Conservation (phyloP, 345 rosid genomes). For the Noccaea bulbosa region DNA sequence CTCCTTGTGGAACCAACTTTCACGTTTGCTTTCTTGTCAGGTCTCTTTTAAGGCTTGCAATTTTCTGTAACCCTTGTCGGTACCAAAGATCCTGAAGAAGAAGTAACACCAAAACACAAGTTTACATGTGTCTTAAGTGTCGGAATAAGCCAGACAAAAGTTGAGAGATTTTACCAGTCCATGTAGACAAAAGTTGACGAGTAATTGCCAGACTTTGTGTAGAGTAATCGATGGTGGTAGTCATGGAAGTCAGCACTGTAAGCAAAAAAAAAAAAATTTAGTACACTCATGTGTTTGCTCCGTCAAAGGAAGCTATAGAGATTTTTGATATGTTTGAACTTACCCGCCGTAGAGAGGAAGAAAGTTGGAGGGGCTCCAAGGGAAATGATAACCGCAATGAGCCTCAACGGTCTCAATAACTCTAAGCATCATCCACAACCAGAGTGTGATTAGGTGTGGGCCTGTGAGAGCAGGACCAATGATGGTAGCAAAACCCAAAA, state of each 20-base stretch:
- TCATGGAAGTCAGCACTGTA: constrained; percentile 98
- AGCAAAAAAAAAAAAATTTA: background rate
- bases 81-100: constrained; percentile 85
- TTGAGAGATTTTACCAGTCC: constrained; percentile 77
- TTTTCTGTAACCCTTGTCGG: constrained; percentile 92
- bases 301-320: background rate
- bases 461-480: constrained; percentile 97
- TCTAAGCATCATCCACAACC: constrained; percentile 95
- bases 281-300: background rate
- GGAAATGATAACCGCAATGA: constrained; percentile 98
- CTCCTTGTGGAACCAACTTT: constrained; percentile 10
- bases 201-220: constrained; percentile 97
- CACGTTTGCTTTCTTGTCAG: constrained; percentile 48
- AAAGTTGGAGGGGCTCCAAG: constrained; percentile 95
- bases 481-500: constrained; percentile 94
- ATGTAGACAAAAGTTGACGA: constrained; percentile 91
- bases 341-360: constrained; percentile 97
- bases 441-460: constrained; percentile 86
- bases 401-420: constrained; percentile 98
- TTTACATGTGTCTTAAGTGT: background rate
- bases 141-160: constrained; percentile 5
- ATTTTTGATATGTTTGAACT: constrained; percentile 27
- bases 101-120: constrained; percentile 1
- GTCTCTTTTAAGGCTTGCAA: constrained; percentile 70
- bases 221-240: constrained; percentile 93